These are phyloP conservation scores for Verticillium dahliae DNA, from an alignment of 2,329 filamentous ascomycete genomes.

Conservation along the genomic window DNA sequence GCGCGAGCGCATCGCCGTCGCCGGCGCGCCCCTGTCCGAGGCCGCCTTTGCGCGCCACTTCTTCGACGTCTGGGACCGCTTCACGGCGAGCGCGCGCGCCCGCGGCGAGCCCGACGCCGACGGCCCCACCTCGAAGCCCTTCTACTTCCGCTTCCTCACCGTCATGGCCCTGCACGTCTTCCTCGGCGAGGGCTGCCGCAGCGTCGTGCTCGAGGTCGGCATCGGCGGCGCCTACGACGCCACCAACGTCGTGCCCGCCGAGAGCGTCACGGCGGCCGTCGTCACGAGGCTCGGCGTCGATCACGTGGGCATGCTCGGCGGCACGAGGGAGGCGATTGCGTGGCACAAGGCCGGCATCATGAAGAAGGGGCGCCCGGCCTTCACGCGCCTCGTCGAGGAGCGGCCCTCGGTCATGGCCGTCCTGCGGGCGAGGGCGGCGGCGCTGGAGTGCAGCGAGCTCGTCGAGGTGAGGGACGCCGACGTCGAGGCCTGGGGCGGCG, in stretches of 20 bases:
- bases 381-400: constrained; percentile 22
- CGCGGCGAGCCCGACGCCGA: constrained; percentile 28
- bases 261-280: constrained; percentile 61
- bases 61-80: constrained; percentile 73
- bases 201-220: constrained; percentile 84
- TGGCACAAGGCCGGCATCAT: constrained; percentile 93
- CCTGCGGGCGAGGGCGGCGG: constrained; percentile 50
- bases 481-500: constrained; percentile 5
- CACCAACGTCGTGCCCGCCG: constrained; percentile 69
- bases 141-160: constrained; percentile 89
- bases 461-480: constrained; percentile 6
- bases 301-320: constrained; percentile 73
- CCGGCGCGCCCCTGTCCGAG: constrained; percentile 63
- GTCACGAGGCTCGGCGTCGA: constrained; percentile 82
- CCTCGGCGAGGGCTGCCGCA: constrained; percentile 64
- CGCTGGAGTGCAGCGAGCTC: constrained; percentile 32
- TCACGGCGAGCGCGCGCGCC: constrained; percentile 31
- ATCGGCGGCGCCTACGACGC: constrained; percentile 92
- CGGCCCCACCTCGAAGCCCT: constrained; percentile 64
- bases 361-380: constrained; percentile 49
- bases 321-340: constrained; percentile 71
- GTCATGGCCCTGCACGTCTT: constrained; percentile 84
- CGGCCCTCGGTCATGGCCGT: constrained; percentile 38
- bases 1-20: constrained; percentile 76
- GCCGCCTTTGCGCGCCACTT: constrained; percentile 69